These are phyloP conservation scores for Sporothrix globosa DNA, from an alignment of 2,329 filamentous ascomycete species.

Conservation along the genomic window DNA sequence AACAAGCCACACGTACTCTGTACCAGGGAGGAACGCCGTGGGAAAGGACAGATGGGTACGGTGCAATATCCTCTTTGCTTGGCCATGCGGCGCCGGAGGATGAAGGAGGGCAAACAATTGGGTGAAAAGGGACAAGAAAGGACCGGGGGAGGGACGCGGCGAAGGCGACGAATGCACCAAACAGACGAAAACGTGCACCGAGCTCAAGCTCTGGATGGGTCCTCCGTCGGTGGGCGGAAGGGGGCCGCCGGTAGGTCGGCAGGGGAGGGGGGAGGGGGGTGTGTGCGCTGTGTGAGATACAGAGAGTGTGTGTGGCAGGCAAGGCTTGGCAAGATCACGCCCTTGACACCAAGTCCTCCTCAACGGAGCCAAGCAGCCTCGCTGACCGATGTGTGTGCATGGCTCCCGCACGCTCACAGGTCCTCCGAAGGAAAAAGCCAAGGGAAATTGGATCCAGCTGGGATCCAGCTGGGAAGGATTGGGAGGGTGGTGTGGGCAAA, in stretches of 20 bases:
- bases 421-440: background rate
- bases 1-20: background rate
- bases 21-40: background rate
- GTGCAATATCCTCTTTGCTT: background rate
- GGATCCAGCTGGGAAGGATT: background rate
- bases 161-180: too few relatives aligned
- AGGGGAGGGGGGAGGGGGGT: background rate
- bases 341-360: background rate
- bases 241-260: slow-evolving; percentile 4
- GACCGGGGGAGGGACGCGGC: too few relatives aligned
- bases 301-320: background rate
- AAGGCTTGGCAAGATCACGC: slow-evolving; percentile 8
- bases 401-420: slow-evolving; percentile 4
- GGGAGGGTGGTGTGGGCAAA: background rate
- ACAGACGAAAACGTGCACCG: slow-evolving; percentile 19
- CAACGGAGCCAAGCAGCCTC: slow-evolving; percentile 2
- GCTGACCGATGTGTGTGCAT: background rate
- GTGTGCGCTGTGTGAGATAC: background rate
- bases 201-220: slow-evolving; percentile 22
- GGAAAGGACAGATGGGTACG: background rate
- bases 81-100: background rate
- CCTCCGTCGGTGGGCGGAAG: slow-evolving; percentile 26
- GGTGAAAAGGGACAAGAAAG: too few relatives aligned
- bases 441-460: background rate
- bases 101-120: too few relatives aligned